A percentile compares a stretch with the other conserved stretches of the same genome.
Evolutionary conservation across 2,329 filamentous ascomycete genomes (phyloP).

Genomic region (Drechslera avenae): DNA sequence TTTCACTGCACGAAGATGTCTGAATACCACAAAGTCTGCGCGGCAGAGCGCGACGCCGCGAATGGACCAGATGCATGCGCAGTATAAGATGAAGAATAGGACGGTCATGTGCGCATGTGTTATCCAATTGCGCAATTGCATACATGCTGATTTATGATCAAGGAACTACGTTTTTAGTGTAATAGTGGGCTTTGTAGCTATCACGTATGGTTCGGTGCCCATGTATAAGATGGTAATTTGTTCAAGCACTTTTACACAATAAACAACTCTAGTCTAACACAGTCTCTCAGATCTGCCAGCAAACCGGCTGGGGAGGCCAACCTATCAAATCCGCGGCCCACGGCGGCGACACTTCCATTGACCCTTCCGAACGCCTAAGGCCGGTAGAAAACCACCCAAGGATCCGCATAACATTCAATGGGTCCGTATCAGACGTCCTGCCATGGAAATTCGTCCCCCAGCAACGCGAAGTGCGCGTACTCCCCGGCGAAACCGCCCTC

Average conservation of each 20-base stretch:
- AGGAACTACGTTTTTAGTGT: slow-evolving; percentile 78
- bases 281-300: slow-evolving; percentile 71
- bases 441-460: slow-evolving; percentile 98
- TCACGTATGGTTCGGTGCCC: slow-evolving; percentile 83
- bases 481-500: slow-evolving; percentile 94
- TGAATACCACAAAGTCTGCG: slow-evolving; percentile 39
- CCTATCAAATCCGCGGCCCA: slow-evolving; percentile 81
- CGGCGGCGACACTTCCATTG: slow-evolving; percentile 58
- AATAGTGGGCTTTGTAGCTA: slow-evolving; percentile 77
- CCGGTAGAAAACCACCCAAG: slow-evolving; percentile 82
- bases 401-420: slow-evolving; percentile 93
- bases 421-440: slow-evolving; percentile 90
- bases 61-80: slow-evolving; percentile 68
- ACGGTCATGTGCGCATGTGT: slow-evolving; percentile 63
- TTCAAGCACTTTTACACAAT: not conserved
- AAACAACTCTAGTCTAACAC: slow-evolving; percentile 7
- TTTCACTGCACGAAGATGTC: slow-evolving; percentile 33
- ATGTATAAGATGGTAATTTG: slow-evolving; percentile 78
- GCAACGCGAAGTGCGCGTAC: slow-evolving; percentile 92
- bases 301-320: slow-evolving; percentile 90
- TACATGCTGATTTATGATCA: slow-evolving; percentile 7
- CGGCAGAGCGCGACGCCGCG: slow-evolving; percentile 52
- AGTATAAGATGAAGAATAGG: slow-evolving; percentile 70
- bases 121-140: not conserved
- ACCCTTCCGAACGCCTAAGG: slow-evolving; percentile 76